These are phyloP conservation scores for Neurospora sp. DNA, from an alignment of 2,329 filamentous ascomycete species.

Conservation along the genomic window DNA sequence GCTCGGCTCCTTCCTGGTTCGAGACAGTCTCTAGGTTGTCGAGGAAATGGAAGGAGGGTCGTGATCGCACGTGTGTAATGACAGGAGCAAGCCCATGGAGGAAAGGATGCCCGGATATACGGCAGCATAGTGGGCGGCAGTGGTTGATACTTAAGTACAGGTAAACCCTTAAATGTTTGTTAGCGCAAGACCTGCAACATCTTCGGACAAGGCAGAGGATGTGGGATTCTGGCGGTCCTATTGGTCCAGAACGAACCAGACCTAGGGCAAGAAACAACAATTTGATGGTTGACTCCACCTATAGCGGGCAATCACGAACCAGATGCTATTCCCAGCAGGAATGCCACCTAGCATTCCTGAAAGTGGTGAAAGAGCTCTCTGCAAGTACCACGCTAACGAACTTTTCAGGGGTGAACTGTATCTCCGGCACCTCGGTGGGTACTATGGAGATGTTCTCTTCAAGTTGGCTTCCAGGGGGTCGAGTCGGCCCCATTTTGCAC, in stretches of 20 bases:
- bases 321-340: no score
- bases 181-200: neutral
- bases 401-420: neutral
- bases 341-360: neutral
- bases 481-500: neutral
- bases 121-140: neutral
- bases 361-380: no score
- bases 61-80: neutral
- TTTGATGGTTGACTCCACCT: no score
- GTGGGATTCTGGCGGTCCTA: neutral
- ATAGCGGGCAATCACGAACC: no score
- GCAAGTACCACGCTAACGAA: neutral
- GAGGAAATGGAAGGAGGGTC: neutral
- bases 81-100: neutral
- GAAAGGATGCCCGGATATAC: neutral
- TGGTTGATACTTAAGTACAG: neutral
- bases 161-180: neutral
- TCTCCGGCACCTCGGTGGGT: neutral
- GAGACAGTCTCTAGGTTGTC: neutral
- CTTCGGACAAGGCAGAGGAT: neutral
- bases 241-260: neutral
- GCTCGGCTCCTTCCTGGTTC: neutral
- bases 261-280: neutral
- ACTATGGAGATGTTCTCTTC: neutral
- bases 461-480: neutral